Conservation (phyloP, 805 yeast species). For the Ascoidea tarda region DNA sequence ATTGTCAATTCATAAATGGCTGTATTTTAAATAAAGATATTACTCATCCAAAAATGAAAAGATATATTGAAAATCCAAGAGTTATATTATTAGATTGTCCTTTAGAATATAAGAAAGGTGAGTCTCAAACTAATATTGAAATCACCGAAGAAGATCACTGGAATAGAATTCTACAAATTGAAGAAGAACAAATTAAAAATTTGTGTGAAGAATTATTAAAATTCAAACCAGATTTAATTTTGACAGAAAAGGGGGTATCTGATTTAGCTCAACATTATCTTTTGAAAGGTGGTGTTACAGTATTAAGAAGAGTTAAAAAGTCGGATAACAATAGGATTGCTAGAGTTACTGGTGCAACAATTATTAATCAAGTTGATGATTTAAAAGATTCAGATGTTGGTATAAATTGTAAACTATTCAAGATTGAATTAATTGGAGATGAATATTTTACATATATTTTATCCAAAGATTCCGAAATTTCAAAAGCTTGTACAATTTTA, state of each 20-base stretch:
- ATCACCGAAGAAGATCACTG: conserved; percentile 94
- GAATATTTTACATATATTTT: conserved; percentile 79
- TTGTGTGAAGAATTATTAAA: conserved; percentile 77
- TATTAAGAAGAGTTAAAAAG: conserved; percentile 87
- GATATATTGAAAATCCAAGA: conserved; percentile 79
- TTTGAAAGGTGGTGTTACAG: conserved; percentile 85
- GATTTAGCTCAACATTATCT: conserved; percentile 96
- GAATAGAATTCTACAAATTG: conserved; percentile 89
- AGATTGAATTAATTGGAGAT: conserved; percentile 92
- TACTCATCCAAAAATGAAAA: conserved; percentile 96
- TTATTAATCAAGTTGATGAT: conserved; percentile 92
- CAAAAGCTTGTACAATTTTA: conserved; percentile 86
- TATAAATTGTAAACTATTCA: conserved; percentile 75
- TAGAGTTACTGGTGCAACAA: conserved; percentile 94
- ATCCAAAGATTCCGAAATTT: conserved; percentile 56
- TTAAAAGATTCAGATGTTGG: conserved; percentile 86
- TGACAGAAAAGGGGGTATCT: conserved; percentile 96
- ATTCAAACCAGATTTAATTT: conserved; percentile 84
- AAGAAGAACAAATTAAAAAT: conserved; percentile 88
- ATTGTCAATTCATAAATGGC: conserved; percentile 80
- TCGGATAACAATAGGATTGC: conserved; percentile 94
- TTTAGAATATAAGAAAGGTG: conserved; percentile 96
- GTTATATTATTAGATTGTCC: conserved; percentile 90
- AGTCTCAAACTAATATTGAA: conserved; percentile 95
- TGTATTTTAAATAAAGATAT: conserved; percentile 91